Evolutionary conservation across 371 early-diverging fungal species (phyloP).

Genomic region (Lichtheimia corymbifera): DNA sequence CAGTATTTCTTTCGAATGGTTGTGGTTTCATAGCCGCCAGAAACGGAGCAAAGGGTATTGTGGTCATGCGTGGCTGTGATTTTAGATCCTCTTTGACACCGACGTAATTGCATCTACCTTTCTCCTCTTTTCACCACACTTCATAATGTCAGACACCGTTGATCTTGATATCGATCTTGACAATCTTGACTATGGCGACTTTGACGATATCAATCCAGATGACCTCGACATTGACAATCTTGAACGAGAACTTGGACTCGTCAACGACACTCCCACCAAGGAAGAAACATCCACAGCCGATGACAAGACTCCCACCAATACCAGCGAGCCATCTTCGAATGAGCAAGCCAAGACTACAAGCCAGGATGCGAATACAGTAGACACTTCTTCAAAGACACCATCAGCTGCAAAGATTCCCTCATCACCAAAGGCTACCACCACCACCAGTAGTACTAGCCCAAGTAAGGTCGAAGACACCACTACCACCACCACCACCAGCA

Average conservation of each 20-base stretch:
- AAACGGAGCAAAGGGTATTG: no score
- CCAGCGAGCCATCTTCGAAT: no score
- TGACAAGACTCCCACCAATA: neutral
- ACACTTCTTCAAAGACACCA: no score
- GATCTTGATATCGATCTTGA: slow-evolving; percentile 5
- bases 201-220: slow-evolving; percentile 10
- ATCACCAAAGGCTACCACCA: no score
- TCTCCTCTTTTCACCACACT: neutral
- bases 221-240: slow-evolving; percentile 14
- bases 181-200: slow-evolving; percentile 6
- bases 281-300: neutral
- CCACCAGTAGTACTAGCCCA: no score
- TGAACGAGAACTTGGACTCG: slow-evolving; percentile 11
- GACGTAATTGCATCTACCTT: neutral
- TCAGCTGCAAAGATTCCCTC: no score
- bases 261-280: neutral
- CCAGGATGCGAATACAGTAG: neutral
- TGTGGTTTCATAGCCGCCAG: neutral
- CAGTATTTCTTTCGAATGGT: neutral
- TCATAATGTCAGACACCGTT: slow-evolving; percentile 7
- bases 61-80: neutral
- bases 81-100: neutral
- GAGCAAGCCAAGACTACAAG: neutral
- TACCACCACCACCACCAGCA: no score
- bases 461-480: no score